Percentiles rank a stretch among this genome's conserved stretches.
Evolutionary conservation across 768 basidiomycete genomes (phyloP).

Genomic region (Glaciozyma martinii): DNA sequence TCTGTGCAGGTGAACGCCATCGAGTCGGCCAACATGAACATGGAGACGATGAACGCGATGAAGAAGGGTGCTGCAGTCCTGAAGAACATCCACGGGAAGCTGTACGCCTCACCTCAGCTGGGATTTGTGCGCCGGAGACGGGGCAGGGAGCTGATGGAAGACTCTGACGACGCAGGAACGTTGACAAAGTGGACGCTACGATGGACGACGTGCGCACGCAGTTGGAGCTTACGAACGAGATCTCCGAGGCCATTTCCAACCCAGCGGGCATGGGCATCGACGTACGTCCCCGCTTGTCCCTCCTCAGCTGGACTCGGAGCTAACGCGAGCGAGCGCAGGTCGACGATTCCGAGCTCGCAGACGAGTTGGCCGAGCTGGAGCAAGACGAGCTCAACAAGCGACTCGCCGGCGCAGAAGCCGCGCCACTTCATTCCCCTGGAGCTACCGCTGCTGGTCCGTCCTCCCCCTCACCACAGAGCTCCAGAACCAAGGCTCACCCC

Average conservation of each 20-base stretch:
- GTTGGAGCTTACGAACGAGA: conserved; percentile 83
- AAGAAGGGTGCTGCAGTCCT: conserved; percentile 87
- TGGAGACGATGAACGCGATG: conserved; percentile 94
- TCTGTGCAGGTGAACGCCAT: conserved; percentile 68
- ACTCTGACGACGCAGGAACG: conserved; percentile 47
- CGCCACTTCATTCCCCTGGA: conserved; percentile 72
- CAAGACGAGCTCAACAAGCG: conserved; percentile 78
- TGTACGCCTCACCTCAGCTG: conserved; percentile 50
- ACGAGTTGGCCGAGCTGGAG: conserved; percentile 77
- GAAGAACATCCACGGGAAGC: conserved; percentile 74
- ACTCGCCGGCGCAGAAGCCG: conserved; percentile 77
- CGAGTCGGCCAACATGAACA: conserved; percentile 94
- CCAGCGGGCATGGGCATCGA: conserved; percentile 57
- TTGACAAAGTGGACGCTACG: conserved; percentile 79
- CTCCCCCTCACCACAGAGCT: not conserved
- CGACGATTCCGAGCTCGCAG: conserved; percentile 62
- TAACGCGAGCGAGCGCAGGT: conserved; percentile 12
- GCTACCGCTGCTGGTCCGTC: conserved; percentile 16
- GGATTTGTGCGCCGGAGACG: not conserved
- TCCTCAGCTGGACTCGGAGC: not conserved
- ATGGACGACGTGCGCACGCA: conserved; percentile 85
- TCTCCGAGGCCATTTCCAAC: conserved; percentile 75
- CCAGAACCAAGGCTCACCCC: not conserved
- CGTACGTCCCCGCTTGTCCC: conserved; percentile 51
- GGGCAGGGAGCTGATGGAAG: not conserved